Evolutionary conservation across 1,139 yeast species (phyloP).

Genomic region (Blastobotrys buckinghamii): DNA sequence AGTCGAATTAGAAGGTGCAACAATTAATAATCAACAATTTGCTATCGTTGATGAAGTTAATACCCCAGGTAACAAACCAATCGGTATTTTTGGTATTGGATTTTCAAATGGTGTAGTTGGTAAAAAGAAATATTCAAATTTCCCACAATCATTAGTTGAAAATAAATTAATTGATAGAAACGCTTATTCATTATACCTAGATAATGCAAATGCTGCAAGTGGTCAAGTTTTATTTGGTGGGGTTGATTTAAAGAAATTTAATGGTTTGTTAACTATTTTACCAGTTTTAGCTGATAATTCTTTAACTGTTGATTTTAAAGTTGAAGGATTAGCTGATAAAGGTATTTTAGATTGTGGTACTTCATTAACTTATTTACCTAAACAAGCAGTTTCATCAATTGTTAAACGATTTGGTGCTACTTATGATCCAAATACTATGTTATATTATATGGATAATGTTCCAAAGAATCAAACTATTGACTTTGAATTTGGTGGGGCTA

Average conservation of each 20-base stretch:
- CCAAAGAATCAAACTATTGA: slow-evolving; percentile 20
- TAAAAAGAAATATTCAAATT: slow-evolving; percentile 15
- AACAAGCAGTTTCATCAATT: slow-evolving; percentile 17
- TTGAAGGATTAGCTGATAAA: neutral
- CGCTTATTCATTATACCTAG: slow-evolving; percentile 52
- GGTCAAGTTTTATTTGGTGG: slow-evolving; percentile 58
- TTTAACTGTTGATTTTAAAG: slow-evolving; percentile 2
- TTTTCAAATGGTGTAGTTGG: slow-evolving; percentile 6
- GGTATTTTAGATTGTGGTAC: slow-evolving; percentile 38
- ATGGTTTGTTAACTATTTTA: slow-evolving; percentile 37
- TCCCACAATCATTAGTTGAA: slow-evolving; percentile 18
- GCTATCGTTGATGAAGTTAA: slow-evolving; percentile 11
- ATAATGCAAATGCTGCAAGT: slow-evolving; percentile 33
- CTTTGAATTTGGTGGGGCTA: slow-evolving; percentile 39
- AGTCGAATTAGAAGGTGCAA: slow-evolving; percentile 33
- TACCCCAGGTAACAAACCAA: slow-evolving; percentile 4
- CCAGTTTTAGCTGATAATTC: slow-evolving; percentile 15
- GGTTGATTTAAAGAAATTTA: slow-evolving; percentile 48
- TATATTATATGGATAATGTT: slow-evolving; percentile 10
- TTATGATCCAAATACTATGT: slow-evolving; percentile 9
- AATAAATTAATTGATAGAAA: slow-evolving; percentile 36
- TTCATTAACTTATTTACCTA: slow-evolving; percentile 24
- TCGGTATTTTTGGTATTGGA: slow-evolving; percentile 14
- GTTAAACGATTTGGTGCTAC: slow-evolving; percentile 24
- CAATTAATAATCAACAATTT: slow-evolving; percentile 10